phyloP scores from a whole-genome alignment of 1,139 yeast genomes.

The Suhomyces chickasaworum region DNA sequence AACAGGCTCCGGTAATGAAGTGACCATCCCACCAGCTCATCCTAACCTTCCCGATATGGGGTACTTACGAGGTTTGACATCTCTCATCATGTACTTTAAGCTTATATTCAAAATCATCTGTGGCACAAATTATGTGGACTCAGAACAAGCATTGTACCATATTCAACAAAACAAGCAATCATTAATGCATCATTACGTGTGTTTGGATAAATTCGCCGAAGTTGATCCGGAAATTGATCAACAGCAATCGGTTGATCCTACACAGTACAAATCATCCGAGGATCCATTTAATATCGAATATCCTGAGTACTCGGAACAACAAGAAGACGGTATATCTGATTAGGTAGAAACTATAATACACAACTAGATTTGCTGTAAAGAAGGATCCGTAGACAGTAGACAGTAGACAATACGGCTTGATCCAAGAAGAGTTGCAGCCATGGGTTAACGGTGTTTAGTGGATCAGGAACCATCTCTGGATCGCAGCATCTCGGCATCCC shows the following conservation, averaged over 20 bases:
- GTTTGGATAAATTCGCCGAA: conserved; percentile 54
- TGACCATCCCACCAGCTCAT: conserved; percentile 63
- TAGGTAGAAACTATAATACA: conserved; percentile 12
- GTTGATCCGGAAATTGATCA: conserved; percentile 38
- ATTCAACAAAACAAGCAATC: conserved; percentile 30
- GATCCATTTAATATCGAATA: conserved; percentile 33
- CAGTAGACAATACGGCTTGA: background rate
- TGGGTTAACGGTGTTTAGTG: background rate
- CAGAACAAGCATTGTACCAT: conserved; percentile 23
- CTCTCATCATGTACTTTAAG: conserved; percentile 65
- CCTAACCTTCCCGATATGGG: conserved; percentile 73
- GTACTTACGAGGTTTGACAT: conserved; percentile 75
- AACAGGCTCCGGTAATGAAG: conserved; percentile 16
- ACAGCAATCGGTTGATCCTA: background rate
- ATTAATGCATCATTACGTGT: conserved; percentile 35
- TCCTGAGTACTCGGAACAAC: conserved; percentile 22
- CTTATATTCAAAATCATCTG: conserved; percentile 54
- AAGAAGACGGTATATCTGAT: conserved; percentile 33
- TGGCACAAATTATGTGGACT: conserved; percentile 20
- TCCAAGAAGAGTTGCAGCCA: conserved; percentile 1
- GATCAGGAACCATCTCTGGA: background rate
- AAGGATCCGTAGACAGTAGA: too few relatives aligned
- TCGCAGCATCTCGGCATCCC: too few relatives aligned
- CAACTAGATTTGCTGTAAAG: background rate
- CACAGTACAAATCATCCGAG: conserved; percentile 9